phyloP scores from a whole-genome alignment of 441 rosid genomes.

The Pelargonium cotyledonis region DNA sequence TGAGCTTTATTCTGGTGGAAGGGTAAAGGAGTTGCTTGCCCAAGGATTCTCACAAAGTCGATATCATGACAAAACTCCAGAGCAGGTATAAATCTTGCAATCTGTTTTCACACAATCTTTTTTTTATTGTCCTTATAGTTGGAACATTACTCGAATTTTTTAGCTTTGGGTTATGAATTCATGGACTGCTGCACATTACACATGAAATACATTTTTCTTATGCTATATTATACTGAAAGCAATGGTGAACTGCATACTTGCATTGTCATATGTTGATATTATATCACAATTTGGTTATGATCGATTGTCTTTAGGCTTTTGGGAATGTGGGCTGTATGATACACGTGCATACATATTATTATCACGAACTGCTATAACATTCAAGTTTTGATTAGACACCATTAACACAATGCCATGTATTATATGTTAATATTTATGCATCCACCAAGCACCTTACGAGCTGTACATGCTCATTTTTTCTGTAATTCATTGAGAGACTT shows the following conservation, averaged over 20 bases:
- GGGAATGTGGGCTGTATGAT: no score
- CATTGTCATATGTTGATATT: no score
- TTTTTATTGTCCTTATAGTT: no score
- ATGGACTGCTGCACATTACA: not conserved
- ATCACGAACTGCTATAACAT: not conserved
- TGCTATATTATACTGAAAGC: not conserved
- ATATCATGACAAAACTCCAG: slow-evolving; percentile 71
- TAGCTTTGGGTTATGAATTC: not conserved
- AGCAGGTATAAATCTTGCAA: slow-evolving; percentile 36
- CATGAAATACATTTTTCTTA: no score
- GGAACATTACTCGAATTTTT: no score
- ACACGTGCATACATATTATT: not conserved
- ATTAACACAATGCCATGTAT: not conserved
- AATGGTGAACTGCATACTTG: not conserved
- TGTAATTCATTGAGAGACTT: not conserved
- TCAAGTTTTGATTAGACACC: no score
- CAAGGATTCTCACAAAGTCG: slow-evolving; percentile 76
- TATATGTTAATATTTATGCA: not conserved
- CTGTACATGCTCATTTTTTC: not conserved
- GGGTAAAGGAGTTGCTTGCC: slow-evolving; percentile 70
- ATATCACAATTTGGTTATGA: no score
- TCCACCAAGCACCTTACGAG: not conserved
- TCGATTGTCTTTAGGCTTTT: no score
- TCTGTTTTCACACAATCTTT: not conserved
- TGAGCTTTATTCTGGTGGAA: slow-evolving; percentile 69